phyloP scores from a whole-genome alignment of 768 basidiomycete genomes.

The Rhodotorula diobovata region DNA sequence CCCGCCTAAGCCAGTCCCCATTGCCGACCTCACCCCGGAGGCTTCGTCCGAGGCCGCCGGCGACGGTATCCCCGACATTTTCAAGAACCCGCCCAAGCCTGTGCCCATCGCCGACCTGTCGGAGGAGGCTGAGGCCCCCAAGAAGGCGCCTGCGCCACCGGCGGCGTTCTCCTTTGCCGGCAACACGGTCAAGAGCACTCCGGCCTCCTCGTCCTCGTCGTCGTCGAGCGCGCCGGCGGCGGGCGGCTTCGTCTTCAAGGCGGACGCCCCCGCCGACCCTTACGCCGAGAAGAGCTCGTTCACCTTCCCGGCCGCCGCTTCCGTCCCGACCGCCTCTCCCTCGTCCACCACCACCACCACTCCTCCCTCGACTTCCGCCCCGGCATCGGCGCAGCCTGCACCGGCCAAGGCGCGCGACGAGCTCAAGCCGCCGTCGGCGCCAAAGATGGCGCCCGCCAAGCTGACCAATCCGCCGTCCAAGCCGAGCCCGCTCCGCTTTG shows the following conservation, averaged over 20 bases:
- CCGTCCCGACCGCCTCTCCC: background rate
- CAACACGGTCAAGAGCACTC: background rate
- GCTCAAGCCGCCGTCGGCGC: slow-evolving; percentile 21
- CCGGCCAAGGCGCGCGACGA: background rate
- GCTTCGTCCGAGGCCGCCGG: background rate
- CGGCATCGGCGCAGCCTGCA: background rate
- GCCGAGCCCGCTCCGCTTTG: slow-evolving; percentile 35
- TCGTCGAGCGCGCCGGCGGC: slow-evolving; percentile 1
- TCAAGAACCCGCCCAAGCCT: slow-evolving; percentile 15
- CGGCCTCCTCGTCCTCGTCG: background rate
- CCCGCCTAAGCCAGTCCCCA: slow-evolving; percentile 7
- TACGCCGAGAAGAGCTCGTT: slow-evolving; percentile 34
- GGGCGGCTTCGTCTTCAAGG: slow-evolving; percentile 36
- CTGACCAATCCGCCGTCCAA: slow-evolving; percentile 31
- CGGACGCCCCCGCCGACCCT: slow-evolving; percentile 13
- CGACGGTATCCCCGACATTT: slow-evolving; percentile 8
- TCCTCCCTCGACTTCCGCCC: background rate
- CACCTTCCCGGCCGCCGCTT: slow-evolving; percentile 22
- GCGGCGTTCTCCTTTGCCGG: slow-evolving; percentile 32
- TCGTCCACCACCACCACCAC: too few relatives aligned
- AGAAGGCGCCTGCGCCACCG: slow-evolving; percentile 19
- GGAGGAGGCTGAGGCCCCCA: background rate
- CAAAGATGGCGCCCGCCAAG: slow-evolving; percentile 33
- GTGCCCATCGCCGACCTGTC: slow-evolving; percentile 6
- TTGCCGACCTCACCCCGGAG: background rate